Evolutionary conservation across 441 rosid species (phyloP).

Genomic region (Biscutella auriculata): DNA sequence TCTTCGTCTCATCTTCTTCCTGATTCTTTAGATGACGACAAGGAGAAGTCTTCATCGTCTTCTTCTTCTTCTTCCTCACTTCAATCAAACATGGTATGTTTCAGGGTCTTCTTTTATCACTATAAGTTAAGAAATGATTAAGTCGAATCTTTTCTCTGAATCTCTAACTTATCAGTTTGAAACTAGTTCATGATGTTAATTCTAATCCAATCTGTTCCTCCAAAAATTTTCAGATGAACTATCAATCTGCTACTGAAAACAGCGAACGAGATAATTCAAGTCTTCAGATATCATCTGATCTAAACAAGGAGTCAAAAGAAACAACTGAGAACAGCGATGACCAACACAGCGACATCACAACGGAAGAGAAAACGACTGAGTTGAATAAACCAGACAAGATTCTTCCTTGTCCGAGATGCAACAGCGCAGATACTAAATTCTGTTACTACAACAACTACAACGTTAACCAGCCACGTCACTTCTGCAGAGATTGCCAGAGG

Average conservation of each 20-base stretch:
- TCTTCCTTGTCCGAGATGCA: conserved; percentile 82
- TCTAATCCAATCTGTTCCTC: neutral
- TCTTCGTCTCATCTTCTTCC: conserved; percentile 1
- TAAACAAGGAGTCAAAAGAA: conserved; percentile 19
- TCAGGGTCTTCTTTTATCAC: neutral
- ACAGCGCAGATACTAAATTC: conserved; percentile 85
- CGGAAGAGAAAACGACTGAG: conserved; percentile 23
- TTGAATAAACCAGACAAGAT: conserved; percentile 79
- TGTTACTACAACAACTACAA: conserved; percentile 91
- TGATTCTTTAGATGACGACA: too few relatives aligned
- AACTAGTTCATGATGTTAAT: neutral
- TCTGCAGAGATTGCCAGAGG: conserved; percentile 87
- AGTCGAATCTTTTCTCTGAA: neutral
- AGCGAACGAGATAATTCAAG: too few relatives aligned
- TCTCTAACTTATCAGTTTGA: neutral
- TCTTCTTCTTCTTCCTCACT: conserved; percentile 13
- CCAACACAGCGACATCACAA: conserved; percentile 29
- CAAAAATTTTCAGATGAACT: conserved; percentile 4
- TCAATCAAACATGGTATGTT: conserved; percentile 27
- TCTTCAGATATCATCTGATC: conserved; percentile 17
- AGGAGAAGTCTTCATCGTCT: conserved; percentile 4
- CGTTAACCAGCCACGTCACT: conserved; percentile 76
- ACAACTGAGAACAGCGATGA: conserved; percentile 29
- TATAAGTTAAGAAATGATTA: neutral
- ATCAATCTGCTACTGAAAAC: neutral